Evolutionary conservation across 805 yeast genomes (phyloP), one percentile per base, ranked within the genome.

Genomic region (Zygoascus bituminiphila): DNA sequence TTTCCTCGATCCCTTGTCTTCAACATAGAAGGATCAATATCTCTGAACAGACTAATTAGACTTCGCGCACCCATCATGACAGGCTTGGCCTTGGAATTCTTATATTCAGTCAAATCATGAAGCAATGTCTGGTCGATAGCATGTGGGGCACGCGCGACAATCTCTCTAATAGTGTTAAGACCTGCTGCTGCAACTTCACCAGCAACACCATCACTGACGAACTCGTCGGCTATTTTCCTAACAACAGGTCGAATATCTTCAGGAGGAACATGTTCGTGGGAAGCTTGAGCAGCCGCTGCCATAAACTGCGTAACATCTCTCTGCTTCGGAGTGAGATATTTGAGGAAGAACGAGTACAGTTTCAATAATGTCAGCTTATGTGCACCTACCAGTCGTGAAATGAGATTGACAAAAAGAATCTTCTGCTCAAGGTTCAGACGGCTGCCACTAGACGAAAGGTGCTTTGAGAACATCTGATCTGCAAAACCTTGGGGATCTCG

Each of bases 401-500:
- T 73, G 53, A 93, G 74, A 62, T 87, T 93, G 84, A 91, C 79
- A 53, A 93, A 77, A 48, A 85, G 77, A 54, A 93, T 87, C 60
- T 86, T 88, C 64, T 91, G 97, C 52, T 91, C 97, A 59, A 91
- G 71, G 60, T 79, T 82, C 59, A 85, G 84, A 58, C 77, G 80
- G 63, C 82, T 82, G 19, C 80, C 71, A 51, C 76, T 79, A 38
- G 84, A 78, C 44, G 82, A 75, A 51, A 91, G 68, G 61, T 88
- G 95, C 40, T 72, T 77, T 24, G 77, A 75, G 60, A 81, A 93
- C 48, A 93, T 70, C 51, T 73, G 77, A 55, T 93, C 98, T 6
- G 98, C 96, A 68, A 93, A 93, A 4, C 96, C 96, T 65, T 93
- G 99, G 8, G 99, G 98, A 63, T 93, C 98, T 64, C 97, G 79